These are phyloP conservation scores for Saksenaea oblongispora DNA, from an alignment of 371 early-diverging fungal genomes.

Conservation along the genomic window DNA sequence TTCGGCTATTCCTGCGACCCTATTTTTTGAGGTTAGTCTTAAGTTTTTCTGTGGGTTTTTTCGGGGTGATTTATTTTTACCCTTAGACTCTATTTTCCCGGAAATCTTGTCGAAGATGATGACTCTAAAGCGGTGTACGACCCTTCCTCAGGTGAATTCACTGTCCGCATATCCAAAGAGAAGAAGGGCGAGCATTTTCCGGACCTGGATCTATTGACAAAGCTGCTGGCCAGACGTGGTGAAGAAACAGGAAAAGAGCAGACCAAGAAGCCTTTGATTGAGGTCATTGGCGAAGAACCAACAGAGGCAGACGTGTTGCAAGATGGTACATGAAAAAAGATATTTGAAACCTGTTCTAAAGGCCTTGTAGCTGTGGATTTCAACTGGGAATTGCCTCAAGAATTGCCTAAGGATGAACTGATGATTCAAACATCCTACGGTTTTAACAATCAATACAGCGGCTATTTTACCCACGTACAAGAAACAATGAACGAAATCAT, in stretches of 20 bases:
- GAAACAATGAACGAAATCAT: slow-evolving; percentile 86
- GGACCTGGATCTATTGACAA: slow-evolving; percentile 88
- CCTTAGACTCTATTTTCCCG: slow-evolving; percentile 81
- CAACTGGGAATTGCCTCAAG: slow-evolving; percentile 89
- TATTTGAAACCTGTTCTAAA: too few relatives aligned
- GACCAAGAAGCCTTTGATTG: slow-evolving; percentile 60
- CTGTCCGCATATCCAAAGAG: slow-evolving; percentile 77
- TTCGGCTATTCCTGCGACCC: slow-evolving; percentile 79
- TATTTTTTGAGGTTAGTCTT: slow-evolving; percentile 75
- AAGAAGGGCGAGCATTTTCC: slow-evolving; percentile 77
- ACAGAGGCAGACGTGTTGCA: slow-evolving; percentile 36
- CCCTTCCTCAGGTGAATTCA: slow-evolving; percentile 75
- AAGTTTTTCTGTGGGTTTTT: background rate
- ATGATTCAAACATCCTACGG: slow-evolving; percentile 67
- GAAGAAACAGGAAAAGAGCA: slow-evolving; percentile 34
- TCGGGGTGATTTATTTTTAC: slow-evolving; percentile 24
- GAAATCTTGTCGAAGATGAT: slow-evolving; percentile 85
- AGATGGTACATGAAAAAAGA: slow-evolving; percentile 37
- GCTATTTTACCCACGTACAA: slow-evolving; percentile 74
- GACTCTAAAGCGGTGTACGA: slow-evolving; percentile 81
- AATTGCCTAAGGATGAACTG: slow-evolving; percentile 47
- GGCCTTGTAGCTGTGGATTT: slow-evolving; percentile 58
- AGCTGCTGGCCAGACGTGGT: slow-evolving; percentile 70
- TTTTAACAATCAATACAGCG: slow-evolving; percentile 85
- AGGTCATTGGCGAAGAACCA: slow-evolving; percentile 58